Conservation (phyloP, 768 basidiomycete genomes). For the Russula compacta region DNA sequence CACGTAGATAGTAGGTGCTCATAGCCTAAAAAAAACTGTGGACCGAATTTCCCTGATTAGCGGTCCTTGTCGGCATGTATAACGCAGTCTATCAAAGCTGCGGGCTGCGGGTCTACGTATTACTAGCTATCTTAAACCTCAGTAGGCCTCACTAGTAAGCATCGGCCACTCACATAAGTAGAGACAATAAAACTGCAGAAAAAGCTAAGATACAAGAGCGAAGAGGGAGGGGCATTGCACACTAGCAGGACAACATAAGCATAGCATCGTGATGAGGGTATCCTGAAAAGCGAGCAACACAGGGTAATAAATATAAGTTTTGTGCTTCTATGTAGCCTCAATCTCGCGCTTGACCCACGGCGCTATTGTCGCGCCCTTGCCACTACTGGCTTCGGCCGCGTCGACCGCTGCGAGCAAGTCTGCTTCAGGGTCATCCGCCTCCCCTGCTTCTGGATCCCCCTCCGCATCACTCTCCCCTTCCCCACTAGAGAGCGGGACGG, state of each 20-base stretch:
- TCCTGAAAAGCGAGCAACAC: neutral
- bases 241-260: neutral
- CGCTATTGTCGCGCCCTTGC: conserved; percentile 5
- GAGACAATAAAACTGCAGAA: conserved; percentile 9
- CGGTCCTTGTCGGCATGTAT: neutral
- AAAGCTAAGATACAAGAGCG: conserved; percentile 9
- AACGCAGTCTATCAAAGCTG: neutral
- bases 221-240: neutral
- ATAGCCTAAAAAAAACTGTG: too few relatives aligned
- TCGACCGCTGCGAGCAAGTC: conserved; percentile 33
- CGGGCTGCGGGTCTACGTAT: neutral
- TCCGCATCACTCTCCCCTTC: conserved; percentile 30
- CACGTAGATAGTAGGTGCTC: too few relatives aligned
- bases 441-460: conserved; percentile 29
- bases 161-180: neutral
- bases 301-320: neutral
- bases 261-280: conserved; percentile 2
- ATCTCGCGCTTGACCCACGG: conserved; percentile 16
- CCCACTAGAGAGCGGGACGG: conserved; percentile 24
- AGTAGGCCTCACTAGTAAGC: neutral
- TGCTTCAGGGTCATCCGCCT: conserved; percentile 27
- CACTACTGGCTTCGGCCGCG: conserved; percentile 31
- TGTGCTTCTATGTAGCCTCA: conserved; percentile 3
- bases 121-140: too few relatives aligned
- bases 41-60: too few relatives aligned